A percentile compares a stretch with the other conserved stretches of the same genome.
Conservation (phyloP, 495 filamentous ascomycete species). For the Jackrogersella multiformis region DNA sequence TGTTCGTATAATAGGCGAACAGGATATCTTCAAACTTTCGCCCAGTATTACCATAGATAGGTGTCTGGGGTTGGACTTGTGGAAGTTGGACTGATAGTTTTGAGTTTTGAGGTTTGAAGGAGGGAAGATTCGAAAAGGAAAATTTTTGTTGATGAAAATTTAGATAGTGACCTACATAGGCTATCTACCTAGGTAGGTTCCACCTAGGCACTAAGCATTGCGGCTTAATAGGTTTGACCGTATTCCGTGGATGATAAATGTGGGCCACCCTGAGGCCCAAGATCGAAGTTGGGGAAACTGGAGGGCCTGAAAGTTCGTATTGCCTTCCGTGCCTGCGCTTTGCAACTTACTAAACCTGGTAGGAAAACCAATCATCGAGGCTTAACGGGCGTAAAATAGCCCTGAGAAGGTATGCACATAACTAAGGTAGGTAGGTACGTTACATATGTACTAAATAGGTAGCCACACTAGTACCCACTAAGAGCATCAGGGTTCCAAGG, state of each 20-base stretch:
- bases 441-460: neutral
- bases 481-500: slow-evolving; percentile 13
- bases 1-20: no score
- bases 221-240: slow-evolving; percentile 18
- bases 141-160: neutral
- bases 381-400: slow-evolving; percentile 5
- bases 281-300: slow-evolving; percentile 3
- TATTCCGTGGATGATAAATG: slow-evolving; percentile 5
- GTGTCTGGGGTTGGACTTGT: neutral
- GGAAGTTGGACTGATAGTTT: neutral
- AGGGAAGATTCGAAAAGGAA: neutral
- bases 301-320: slow-evolving; percentile 21
- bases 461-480: no score
- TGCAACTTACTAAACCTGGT: slow-evolving; percentile 2
- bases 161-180: neutral
- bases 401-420: neutral
- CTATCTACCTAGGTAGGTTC: neutral
- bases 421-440: slow-evolving; percentile 11
- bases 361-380: neutral
- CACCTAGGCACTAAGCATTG: neutral
- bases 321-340: slow-evolving; percentile 7
- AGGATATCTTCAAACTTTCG: no score
- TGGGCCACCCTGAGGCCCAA: neutral
- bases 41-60: no score
- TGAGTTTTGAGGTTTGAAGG: neutral